These are phyloP conservation scores for Leishmania martiniquensis DNA, from an alignment of 208 protist genomes.

Conservation along the genomic window DNA sequence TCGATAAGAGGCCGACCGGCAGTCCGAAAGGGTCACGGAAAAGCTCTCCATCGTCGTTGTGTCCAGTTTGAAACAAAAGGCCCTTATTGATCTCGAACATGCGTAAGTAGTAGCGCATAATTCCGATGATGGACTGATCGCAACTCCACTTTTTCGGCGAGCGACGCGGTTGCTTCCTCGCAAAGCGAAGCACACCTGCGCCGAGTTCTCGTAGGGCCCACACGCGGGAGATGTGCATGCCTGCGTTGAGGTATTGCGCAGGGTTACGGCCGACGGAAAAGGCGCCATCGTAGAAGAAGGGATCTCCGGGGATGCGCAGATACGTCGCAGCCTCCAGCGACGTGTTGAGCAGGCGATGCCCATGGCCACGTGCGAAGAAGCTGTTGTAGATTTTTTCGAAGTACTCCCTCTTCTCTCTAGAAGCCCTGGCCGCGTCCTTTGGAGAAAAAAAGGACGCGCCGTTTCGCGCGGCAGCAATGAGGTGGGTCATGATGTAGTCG, in stretches of 20 bases:
- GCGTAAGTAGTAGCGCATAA: conserved; percentile 17
- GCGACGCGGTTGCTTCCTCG: background rate
- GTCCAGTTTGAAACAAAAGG: conserved; percentile 12
- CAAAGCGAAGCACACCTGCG: background rate
- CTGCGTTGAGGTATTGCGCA: conserved; percentile 26
- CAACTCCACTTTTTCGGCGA: conserved; percentile 20
- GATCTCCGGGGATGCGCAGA: background rate
- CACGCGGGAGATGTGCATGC: conserved; percentile 29
- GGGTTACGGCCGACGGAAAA: conserved; percentile 11
- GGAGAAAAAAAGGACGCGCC: conserved; percentile 1
- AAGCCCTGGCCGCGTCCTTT: background rate
- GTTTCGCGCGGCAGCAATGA: conserved; percentile 9
- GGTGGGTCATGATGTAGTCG: conserved; percentile 15
- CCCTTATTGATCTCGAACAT: conserved; percentile 27
- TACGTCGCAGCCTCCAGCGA: background rate
- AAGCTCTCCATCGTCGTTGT: background rate
- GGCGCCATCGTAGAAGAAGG: conserved; percentile 15
- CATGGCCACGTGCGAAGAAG: conserved; percentile 1
- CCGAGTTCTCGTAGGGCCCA: conserved; percentile 25
- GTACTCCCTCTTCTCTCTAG: background rate
- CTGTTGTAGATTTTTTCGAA: background rate
- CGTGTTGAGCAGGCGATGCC: background rate
- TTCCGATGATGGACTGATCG: conserved; percentile 32
- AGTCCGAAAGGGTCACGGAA: conserved; percentile 12
- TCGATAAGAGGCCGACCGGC: conserved; percentile 15